These are phyloP conservation scores for Elongisporangium senticosum DNA, from an alignment of 352 stramenopile species.

Conservation along the genomic window DNA sequence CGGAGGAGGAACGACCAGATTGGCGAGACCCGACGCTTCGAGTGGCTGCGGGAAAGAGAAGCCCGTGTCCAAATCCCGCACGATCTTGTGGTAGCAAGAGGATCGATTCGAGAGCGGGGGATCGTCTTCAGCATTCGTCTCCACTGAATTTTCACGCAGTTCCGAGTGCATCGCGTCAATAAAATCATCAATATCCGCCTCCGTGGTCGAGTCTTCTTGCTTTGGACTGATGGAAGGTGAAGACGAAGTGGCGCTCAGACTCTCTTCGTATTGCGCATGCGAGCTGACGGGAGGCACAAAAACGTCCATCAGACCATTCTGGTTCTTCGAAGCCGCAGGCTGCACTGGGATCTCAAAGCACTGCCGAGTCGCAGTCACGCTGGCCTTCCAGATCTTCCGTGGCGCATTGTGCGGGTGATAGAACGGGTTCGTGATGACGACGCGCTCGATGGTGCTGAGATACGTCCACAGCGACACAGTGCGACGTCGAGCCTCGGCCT, in stretches of 20 bases:
- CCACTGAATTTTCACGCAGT: neutral
- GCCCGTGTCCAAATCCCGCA: constrained; percentile 48
- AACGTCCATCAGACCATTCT: neutral
- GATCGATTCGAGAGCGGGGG: constrained; percentile 3
- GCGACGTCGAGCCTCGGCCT: constrained; percentile 40
- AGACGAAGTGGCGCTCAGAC: neutral
- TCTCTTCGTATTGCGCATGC: neutral
- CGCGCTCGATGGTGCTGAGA: constrained; percentile 51
- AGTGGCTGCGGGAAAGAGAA: constrained; percentile 49
- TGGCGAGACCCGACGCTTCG: constrained; percentile 19
- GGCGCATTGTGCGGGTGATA: constrained; percentile 44
- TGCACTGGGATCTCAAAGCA: constrained; percentile 36
- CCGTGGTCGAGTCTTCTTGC: neutral
- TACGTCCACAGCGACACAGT: constrained; percentile 81
- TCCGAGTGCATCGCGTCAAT: neutral
- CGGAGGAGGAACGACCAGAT: constrained; percentile 4
- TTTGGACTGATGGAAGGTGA: neutral
- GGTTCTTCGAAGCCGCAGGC: neutral
- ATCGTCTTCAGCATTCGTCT: neutral
- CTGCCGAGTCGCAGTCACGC: constrained; percentile 49
- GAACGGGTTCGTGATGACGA: constrained; percentile 68
- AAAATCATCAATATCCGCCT: neutral
- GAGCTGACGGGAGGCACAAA: neutral
- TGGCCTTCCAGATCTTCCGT: constrained; percentile 46
- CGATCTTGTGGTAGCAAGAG: constrained; percentile 36